Evolutionary conservation across 2,329 filamentous ascomycete species (phyloP).

Genomic region (Diplodia scrobiculata): DNA sequence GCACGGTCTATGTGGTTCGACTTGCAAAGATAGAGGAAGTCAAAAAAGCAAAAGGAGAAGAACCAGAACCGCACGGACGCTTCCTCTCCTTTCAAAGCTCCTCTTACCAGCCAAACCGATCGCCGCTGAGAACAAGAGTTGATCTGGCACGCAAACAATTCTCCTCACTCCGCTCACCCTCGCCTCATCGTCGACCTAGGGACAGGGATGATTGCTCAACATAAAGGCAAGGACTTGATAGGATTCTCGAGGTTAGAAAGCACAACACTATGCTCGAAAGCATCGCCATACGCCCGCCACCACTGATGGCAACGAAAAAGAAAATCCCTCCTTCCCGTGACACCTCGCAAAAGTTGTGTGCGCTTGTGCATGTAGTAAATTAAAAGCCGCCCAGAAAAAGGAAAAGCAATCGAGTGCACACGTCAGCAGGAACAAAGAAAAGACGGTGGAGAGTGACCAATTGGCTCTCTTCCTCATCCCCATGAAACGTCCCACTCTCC

Average conservation of each 20-base stretch:
- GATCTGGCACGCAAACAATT: not conserved
- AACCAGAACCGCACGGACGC: too few relatives aligned
- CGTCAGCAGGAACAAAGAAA: not conserved
- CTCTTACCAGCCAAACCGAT: not conserved
- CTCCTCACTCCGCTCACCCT: not conserved
- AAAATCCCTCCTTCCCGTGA: not conserved
- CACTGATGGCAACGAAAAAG: not conserved
- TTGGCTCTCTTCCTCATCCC: not conserved
- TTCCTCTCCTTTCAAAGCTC: not conserved
- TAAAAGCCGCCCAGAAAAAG: slow-evolving; percentile 5
- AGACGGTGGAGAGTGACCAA: not conserved
- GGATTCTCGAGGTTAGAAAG: not conserved
- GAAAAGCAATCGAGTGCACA: not conserved
- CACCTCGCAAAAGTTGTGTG: slow-evolving; percentile 5
- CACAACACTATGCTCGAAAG: not conserved
- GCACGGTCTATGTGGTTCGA: too few relatives aligned
- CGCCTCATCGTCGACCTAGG: not conserved
- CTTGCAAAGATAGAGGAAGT: too few relatives aligned
- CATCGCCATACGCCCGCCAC: slow-evolving; percentile 15
- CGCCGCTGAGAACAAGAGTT: not conserved
- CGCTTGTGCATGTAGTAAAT: not conserved
- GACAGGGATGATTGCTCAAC: not conserved
- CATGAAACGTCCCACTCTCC: not conserved
- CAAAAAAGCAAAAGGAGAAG: too few relatives aligned
- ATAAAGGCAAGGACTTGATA: not conserved